These are phyloP conservation scores for Raddia guianensis DNA, from an alignment of 176 grass and related monocot genomes.

Conservation along the genomic window DNA sequence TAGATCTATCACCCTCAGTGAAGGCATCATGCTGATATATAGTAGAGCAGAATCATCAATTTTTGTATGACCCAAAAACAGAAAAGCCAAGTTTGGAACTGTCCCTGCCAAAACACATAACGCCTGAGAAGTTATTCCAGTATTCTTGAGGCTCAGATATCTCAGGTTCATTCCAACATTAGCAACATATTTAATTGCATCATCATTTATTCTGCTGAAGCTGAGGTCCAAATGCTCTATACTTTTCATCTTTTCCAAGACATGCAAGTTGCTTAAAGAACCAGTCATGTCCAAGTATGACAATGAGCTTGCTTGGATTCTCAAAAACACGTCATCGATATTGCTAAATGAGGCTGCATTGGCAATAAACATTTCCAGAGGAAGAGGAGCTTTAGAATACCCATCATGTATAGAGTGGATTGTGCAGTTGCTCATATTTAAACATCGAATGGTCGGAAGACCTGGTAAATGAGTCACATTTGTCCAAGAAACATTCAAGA, in stretches of 20 bases:
- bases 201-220: constrained; percentile 57
- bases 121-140: constrained; percentile 62
- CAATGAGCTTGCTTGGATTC: constrained; percentile 54
- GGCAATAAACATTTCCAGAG: constrained; percentile 54
- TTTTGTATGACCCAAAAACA: constrained; percentile 71
- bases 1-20: constrained; percentile 60
- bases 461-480: constrained; percentile 54
- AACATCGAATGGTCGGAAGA: constrained; percentile 50
- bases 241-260: constrained; percentile 60
- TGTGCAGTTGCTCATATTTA: constrained; percentile 89
- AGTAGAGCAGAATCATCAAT: constrained; percentile 76
- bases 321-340: constrained; percentile 58
- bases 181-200: constrained; percentile 66
- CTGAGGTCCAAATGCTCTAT: constrained; percentile 74
- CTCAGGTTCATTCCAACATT: constrained; percentile 63
- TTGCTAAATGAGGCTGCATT: constrained; percentile 53
- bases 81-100: constrained; percentile 60
- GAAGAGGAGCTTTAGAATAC: constrained; percentile 38
- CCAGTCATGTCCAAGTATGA: constrained; percentile 66
- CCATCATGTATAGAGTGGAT: constrained; percentile 64
- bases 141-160: constrained; percentile 72
- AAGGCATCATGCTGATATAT: constrained; percentile 77
- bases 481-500: constrained; percentile 85
- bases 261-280: constrained; percentile 55
- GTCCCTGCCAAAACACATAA: constrained; percentile 59